Conservation (phyloP, 106 monocot species). For the Platanthera zijinensis region DNA sequence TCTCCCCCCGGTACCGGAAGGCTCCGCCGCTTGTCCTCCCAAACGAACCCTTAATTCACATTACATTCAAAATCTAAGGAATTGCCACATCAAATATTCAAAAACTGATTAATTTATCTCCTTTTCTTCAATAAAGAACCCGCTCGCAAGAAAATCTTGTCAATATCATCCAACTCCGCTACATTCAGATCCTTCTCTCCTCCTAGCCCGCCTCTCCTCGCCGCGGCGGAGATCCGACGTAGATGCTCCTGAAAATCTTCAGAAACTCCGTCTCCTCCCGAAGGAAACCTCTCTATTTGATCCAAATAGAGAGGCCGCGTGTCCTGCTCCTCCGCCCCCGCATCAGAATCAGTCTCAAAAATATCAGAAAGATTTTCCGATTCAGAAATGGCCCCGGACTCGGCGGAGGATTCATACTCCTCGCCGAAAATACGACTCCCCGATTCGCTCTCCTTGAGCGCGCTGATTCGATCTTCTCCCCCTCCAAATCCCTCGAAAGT, state of each 20-base stretch:
- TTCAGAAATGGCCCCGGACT: slow-evolving; percentile 36
- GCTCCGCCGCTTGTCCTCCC: too few relatives aligned
- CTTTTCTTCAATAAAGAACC: slow-evolving; percentile 54
- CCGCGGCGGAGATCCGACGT: slow-evolving; percentile 35
- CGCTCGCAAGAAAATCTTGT: slow-evolving; percentile 80
- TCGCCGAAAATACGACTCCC: slow-evolving; percentile 10
- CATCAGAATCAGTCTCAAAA: slow-evolving; percentile 79
- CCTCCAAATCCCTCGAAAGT: slow-evolving; percentile 18
- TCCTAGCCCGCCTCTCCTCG: slow-evolving; percentile 21
- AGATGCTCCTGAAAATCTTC: slow-evolving; percentile 63
- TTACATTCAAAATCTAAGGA: too few relatives aligned
- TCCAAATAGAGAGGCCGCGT: slow-evolving; percentile 64
- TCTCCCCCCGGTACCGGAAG: too few relatives aligned
- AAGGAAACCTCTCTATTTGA: slow-evolving; percentile 49
- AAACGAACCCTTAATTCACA: too few relatives aligned
- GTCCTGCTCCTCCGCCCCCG: slow-evolving; percentile 22
- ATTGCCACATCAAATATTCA: too few relatives aligned
- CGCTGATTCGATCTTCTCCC: slow-evolving; percentile 3
- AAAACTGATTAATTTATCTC: slow-evolving; percentile 21
- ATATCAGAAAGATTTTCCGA: slow-evolving; percentile 87
- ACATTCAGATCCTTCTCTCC: slow-evolving; percentile 35
- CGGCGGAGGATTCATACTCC: slow-evolving; percentile 19
- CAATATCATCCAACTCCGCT: slow-evolving; percentile 68
- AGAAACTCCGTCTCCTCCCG: slow-evolving; percentile 20
- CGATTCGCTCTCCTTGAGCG: slow-evolving; percentile 8